Conservation (phyloP, 148 eudicot species). For the Oxyria digyna region DNA sequence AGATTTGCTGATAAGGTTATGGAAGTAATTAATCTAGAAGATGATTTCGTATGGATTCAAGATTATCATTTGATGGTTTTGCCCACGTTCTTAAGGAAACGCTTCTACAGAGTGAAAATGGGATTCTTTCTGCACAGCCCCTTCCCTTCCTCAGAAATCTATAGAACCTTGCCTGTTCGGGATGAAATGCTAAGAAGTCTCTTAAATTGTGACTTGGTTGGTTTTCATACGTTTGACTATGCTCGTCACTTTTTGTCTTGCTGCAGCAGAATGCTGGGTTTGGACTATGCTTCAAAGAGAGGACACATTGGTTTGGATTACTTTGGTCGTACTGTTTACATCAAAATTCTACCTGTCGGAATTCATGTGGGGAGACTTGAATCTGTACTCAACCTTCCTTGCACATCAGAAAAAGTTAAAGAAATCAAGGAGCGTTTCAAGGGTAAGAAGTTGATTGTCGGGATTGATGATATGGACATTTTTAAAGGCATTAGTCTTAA, state of each 20-base stretch:
- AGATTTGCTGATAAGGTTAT: conserved; percentile 64
- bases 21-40: conserved; percentile 65
- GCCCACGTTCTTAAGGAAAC: conserved; percentile 64
- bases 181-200: conserved; percentile 62
- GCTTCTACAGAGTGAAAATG: conserved; percentile 48
- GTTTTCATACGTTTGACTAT: conserved; percentile 72
- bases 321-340: conserved; percentile 64
- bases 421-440: conserved; percentile 43
- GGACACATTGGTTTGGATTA: conserved; percentile 73
- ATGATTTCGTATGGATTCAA: conserved; percentile 66
- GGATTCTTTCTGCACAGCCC: conserved; percentile 77
- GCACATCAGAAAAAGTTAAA: conserved; percentile 31
- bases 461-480: conserved; percentile 71
- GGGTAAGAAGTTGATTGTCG: conserved; percentile 46
- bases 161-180: conserved; percentile 62
- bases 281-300: conserved; percentile 69
- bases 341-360: conserved; percentile 62
- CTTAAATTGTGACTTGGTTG: conserved; percentile 59
- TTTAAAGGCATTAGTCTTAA: conserved; percentile 69
- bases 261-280: conserved; percentile 73
- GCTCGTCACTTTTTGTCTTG: conserved; percentile 73
- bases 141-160: conserved; percentile 72
- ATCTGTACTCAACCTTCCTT: conserved; percentile 43
- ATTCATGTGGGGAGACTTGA: conserved; percentile 56
- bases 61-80: conserved; percentile 67